Evolutionary conservation across 768 basidiomycete genomes (phyloP).

Genomic region (Russula abietina): DNA sequence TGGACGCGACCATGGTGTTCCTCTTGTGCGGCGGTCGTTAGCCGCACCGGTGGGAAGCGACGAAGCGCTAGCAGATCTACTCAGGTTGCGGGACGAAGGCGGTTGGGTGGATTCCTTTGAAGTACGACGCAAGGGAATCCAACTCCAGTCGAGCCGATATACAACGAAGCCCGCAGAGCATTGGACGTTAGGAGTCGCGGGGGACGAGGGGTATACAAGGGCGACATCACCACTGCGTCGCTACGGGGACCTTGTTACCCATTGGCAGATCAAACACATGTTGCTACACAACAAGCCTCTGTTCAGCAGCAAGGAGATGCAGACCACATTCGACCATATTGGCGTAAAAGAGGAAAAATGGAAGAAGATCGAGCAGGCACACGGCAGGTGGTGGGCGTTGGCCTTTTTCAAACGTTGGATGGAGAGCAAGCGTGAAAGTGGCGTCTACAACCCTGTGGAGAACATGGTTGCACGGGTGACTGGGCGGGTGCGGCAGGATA

Average conservation of each 20-base stretch:
- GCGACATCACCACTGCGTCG: constrained; percentile 86
- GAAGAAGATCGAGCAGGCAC: constrained; percentile 31
- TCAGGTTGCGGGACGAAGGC: constrained; percentile 42
- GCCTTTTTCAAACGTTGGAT: constrained; percentile 38
- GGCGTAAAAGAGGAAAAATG: constrained; percentile 34
- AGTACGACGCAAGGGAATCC: constrained; percentile 33
- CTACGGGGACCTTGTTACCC: constrained; percentile 70
- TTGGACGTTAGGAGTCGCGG: constrained; percentile 59
- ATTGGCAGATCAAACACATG: constrained; percentile 90
- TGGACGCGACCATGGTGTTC: constrained; percentile 51
- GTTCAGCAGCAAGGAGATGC: constrained; percentile 45
- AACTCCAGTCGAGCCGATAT: constrained; percentile 38
- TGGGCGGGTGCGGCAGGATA: constrained; percentile 22
- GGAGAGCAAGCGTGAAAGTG: constrained; percentile 24
- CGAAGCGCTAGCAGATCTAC: constrained; percentile 40
- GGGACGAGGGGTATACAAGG: constrained; percentile 74
- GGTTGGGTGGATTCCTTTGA: constrained; percentile 41
- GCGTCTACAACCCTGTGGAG: constrained; percentile 29
- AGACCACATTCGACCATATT: constrained; percentile 37
- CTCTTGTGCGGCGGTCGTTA: constrained; percentile 54
- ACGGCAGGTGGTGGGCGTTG: constrained; percentile 39
- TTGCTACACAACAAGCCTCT: constrained; percentile 43
- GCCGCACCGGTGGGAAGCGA: constrained; percentile 30
- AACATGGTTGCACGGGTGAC: constrained; percentile 27
- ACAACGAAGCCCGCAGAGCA: constrained; percentile 56